Conservation (phyloP, 306 rosid genomes). For the Cucurbita argyrosperma region DNA sequence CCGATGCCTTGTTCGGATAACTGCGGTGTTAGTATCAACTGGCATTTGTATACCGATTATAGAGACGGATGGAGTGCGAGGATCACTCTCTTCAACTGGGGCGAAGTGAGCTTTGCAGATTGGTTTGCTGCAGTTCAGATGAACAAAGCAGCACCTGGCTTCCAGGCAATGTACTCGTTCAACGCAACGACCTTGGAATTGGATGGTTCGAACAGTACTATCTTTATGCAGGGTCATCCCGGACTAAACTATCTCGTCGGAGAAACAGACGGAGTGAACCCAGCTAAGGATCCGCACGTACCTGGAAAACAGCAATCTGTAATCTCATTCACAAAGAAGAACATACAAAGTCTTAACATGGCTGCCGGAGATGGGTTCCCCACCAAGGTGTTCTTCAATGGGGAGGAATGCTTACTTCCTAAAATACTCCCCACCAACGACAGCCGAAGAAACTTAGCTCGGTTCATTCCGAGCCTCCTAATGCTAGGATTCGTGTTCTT, state of each 20-base stretch:
- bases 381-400: conserved; percentile 73
- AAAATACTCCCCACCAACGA: conserved; percentile 37
- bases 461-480: conserved; percentile 15
- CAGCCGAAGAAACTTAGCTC: conserved; percentile 18
- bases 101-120: conserved; percentile 48
- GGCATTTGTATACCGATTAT: conserved; percentile 77
- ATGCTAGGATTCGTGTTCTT: conserved; percentile 16
- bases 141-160: conserved; percentile 69
- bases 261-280: conserved; percentile 64
- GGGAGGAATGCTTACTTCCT: conserved; percentile 89
- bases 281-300: conserved; percentile 58
- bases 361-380: conserved; percentile 75
- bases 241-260: conserved; percentile 77
- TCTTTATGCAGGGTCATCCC: conserved; percentile 61
- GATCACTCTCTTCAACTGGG: conserved; percentile 91
- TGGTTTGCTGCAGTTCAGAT: conserved; percentile 91
- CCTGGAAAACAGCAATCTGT: conserved; percentile 98
- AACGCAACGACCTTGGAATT: conserved; percentile 40
- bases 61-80: conserved; percentile 80
- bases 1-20: conserved; percentile 82
- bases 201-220: conserved; percentile 43
- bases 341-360: conserved; percentile 48
- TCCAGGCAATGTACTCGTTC: conserved; percentile 83
- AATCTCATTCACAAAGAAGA: conserved; percentile 78
- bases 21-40: conserved; percentile 84